Conservation (phyloP, 306 rosid genomes). For the Glycine latifolia region DNA sequence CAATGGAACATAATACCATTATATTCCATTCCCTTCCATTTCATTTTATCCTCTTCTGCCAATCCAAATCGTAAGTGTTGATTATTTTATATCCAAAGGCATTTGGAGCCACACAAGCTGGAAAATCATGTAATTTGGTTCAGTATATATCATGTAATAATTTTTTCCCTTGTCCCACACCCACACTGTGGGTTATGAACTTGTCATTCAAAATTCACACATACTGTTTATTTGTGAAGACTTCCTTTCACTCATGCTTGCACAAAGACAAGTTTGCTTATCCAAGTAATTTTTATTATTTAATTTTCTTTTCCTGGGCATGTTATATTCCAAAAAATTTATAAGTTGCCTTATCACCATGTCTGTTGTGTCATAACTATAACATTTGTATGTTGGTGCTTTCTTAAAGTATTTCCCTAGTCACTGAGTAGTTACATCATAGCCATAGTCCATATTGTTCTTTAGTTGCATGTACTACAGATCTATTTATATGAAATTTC, state of each 20-base stretch:
- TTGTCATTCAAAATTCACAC: conserved; percentile 13
- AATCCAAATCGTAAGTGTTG: too few species aligned
- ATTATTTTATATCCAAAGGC: too few species aligned
- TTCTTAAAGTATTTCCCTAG: conserved; percentile 7
- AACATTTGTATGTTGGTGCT: not conserved
- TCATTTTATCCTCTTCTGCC: too few species aligned
- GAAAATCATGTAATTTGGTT: too few species aligned
- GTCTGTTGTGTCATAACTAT: not conserved
- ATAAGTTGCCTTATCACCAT: not conserved
- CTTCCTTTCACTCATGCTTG: conserved; percentile 8
- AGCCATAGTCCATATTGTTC: not conserved
- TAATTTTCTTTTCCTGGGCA: conserved; percentile 29
- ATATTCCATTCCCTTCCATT: too few species aligned
- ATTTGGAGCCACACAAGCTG: too few species aligned
- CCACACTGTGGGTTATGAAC: not conserved
- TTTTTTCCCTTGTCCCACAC: too few species aligned
- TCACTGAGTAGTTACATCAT: conserved; percentile 3
- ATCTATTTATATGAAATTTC: conserved; percentile 29
- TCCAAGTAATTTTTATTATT: conserved; percentile 7
- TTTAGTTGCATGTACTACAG: conserved; percentile 11
- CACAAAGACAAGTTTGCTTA: not conserved
- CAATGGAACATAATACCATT: too few species aligned
- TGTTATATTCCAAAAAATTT: conserved; percentile 5
- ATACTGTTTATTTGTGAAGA: not conserved
- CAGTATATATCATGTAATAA: too few species aligned